These are phyloP conservation scores for Trichoderma harzianum DNA, from an alignment of 2,329 filamentous ascomycete species.

Conservation along the genomic window DNA sequence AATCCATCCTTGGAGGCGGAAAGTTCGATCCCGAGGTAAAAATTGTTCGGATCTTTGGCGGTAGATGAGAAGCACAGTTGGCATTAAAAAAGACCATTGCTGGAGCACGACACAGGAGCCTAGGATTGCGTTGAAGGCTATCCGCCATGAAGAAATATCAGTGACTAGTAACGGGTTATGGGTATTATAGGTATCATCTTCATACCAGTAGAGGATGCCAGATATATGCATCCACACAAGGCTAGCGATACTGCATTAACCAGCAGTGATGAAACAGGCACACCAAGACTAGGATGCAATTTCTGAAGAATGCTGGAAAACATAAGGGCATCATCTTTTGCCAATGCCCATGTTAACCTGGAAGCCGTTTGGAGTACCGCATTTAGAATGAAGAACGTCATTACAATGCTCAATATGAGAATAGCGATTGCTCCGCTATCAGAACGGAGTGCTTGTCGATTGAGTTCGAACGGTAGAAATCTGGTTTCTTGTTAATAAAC, in stretches of 20 bases:
- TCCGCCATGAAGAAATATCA: not conserved
- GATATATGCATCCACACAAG: not conserved
- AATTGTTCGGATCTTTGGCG: not conserved
- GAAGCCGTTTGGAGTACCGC: conserved; percentile 21
- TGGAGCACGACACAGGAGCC: not conserved
- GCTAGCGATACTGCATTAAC: not conserved
- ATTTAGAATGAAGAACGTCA: conserved; percentile 17
- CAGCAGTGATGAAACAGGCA: not conserved
- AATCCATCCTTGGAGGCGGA: not conserved
- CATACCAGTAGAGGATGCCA: not conserved
- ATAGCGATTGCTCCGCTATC: not conserved
- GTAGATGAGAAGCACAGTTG: not conserved
- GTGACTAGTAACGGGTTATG: not conserved
- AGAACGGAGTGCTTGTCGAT: not conserved
- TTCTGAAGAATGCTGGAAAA: conserved; percentile 6
- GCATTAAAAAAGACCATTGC: not conserved
- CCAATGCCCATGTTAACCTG: conserved; percentile 20
- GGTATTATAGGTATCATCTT: not conserved
- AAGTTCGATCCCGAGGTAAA: not conserved
- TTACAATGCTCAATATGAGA: conserved; percentile 8
- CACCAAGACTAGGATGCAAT: not conserved
- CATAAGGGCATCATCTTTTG: conserved; percentile 19
- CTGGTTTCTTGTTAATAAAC: not conserved
- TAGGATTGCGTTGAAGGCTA: not conserved
- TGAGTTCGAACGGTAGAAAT: not conserved